Percentiles rank a stretch among this genome's conserved stretches.
Conservation (phyloP, 2,329 filamentous ascomycete genomes). For the Trichoderma semiorbis region DNA sequence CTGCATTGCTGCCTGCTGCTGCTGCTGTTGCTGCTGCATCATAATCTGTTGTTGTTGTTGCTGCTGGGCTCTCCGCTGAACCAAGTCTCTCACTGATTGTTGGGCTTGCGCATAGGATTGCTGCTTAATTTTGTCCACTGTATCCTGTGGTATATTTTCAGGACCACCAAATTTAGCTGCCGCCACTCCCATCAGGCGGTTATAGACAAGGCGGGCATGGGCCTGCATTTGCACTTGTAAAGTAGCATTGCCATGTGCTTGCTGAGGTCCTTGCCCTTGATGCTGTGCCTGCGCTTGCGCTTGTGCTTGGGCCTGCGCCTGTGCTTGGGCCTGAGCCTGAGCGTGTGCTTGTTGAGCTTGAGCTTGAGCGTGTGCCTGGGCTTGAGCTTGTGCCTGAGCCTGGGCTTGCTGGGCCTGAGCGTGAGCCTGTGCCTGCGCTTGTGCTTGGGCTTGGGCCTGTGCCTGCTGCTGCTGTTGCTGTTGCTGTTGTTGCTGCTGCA, state of each 20-base stretch:
- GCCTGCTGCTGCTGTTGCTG: conserved; percentile 31
- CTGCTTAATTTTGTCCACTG: conserved; percentile 43
- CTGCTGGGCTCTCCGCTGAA: conserved; percentile 36
- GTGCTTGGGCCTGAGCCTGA: conserved; percentile 39
- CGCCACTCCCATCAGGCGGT: conserved; percentile 34
- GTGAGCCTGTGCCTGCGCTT: conserved; percentile 57
- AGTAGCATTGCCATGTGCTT: conserved; percentile 28
- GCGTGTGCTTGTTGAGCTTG: conserved; percentile 37
- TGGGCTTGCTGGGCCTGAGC: conserved; percentile 43
- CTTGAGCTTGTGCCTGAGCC: conserved; percentile 57
- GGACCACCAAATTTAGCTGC: conserved; percentile 39
- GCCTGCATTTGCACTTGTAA: conserved; percentile 4
- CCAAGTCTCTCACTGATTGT: conserved; percentile 31
- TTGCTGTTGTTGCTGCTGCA: conserved; percentile 31
- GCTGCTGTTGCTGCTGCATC: conserved; percentile 32
- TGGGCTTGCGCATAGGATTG: conserved; percentile 40
- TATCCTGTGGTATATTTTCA: conserved; percentile 46
- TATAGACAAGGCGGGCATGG: conserved; percentile 37
- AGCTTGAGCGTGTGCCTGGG: conserved; percentile 23
- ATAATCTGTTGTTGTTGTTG: conserved; percentile 40
- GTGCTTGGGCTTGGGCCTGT: conserved; percentile 59
- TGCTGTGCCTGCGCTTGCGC: conserved; percentile 43
- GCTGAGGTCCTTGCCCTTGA: conserved; percentile 31
- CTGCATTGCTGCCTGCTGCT: conserved; percentile 46
- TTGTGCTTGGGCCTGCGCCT: conserved; percentile 59